Base-by-base conservation (phyloP, 257 asterid genomes). In the Mentha longifolia region DNA sequence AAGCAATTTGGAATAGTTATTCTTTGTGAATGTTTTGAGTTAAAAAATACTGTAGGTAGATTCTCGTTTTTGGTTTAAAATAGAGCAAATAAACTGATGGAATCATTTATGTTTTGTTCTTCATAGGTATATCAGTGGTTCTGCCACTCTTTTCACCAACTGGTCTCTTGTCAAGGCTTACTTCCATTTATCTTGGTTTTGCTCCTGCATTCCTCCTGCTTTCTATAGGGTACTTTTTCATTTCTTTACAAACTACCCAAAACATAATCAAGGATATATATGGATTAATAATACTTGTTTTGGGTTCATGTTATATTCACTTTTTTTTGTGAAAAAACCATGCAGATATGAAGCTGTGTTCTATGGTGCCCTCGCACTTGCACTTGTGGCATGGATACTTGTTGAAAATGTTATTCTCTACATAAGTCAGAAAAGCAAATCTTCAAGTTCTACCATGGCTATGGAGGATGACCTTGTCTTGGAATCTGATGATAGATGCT, bases 131-230 rank as follows among this genome's bases (percentile, higher is more conserved):
- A 56, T 87, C 99, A 7, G 72, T 92, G 86, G 82, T 85, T 78
- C 95, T 95, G 71, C 99, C 99, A 41, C 95, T 95, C 59, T 89
- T 95, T 78, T 95, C 99, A 25, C 77, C 90, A 50, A 69, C 88
- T 65, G 88, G 87, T 74, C 78, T 88, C 80, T 79, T 95, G 73
- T 84, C 97, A 54, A 86, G 99, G 76, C 93, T 95, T 61, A 86
- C 85, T 79, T 89, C 98, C 74, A 86, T 92, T 70, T 92, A 79
- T 85, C 96, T 95, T 39, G 98, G 99, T 66, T 90, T 94, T 72
- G 99, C 98, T 33, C 99, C 99, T 17, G 83, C 99, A 17, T 95
- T 91, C 81, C 92, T 95, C 80, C 90, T 95, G 63, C 89, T 95
- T 52, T 95, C 98, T 16, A 95, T 95, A 30, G 99, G 99, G 99